A percentile compares a stretch with the other conserved stretches of the same genome.
These are phyloP conservation scores for Pilobolus umbonatus DNA, from an alignment of 192 early-diverging fungal genomes.

Conservation along the genomic window DNA sequence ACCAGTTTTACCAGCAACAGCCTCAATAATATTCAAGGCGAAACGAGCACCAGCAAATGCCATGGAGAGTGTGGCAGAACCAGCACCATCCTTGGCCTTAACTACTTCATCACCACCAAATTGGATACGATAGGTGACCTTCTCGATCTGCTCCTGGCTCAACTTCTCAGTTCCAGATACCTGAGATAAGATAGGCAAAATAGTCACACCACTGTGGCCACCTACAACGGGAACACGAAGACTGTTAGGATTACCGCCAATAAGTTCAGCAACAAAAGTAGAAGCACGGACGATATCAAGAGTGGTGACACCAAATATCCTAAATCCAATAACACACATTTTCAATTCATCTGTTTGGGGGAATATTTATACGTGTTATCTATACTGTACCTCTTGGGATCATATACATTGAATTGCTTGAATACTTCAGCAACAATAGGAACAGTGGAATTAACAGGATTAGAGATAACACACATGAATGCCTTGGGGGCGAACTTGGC, in stretches of 20 bases:
- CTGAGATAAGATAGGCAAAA: conserved; percentile 92
- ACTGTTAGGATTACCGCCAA: conserved; percentile 58
- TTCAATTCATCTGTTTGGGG: too few species aligned
- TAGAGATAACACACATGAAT: conserved; percentile 78
- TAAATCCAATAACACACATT: conserved; percentile 14
- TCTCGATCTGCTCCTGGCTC: conserved; percentile 81
- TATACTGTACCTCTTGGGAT: conserved; percentile 43
- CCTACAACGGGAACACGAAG: conserved; percentile 86
- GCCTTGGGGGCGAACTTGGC: conserved; percentile 48
- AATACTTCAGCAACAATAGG: conserved; percentile 91
- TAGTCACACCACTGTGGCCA: conserved; percentile 96
- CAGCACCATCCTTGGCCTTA: conserved; percentile 97
- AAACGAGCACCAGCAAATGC: conserved; percentile 91
- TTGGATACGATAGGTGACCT: conserved; percentile 94
- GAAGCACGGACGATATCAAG: conserved; percentile 97
- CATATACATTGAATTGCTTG: conserved; percentile 79
- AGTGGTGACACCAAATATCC: conserved; percentile 96
- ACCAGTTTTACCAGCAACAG: conserved; percentile 68
- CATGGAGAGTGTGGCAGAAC: conserved; percentile 89
- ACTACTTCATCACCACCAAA: conserved; percentile 99
- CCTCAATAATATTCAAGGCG: conserved; percentile 83
- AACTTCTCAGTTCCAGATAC: conserved; percentile 49
- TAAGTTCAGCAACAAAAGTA: conserved; percentile 86
- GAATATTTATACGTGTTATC: too few species aligned
- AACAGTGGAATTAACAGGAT: conserved; percentile 98